Evolutionary conservation across 2,329 filamentous ascomycete genomes (phyloP), one percentile per base, ranked within the genome.

Genomic region (Pseudodiploospora longispora): DNA sequence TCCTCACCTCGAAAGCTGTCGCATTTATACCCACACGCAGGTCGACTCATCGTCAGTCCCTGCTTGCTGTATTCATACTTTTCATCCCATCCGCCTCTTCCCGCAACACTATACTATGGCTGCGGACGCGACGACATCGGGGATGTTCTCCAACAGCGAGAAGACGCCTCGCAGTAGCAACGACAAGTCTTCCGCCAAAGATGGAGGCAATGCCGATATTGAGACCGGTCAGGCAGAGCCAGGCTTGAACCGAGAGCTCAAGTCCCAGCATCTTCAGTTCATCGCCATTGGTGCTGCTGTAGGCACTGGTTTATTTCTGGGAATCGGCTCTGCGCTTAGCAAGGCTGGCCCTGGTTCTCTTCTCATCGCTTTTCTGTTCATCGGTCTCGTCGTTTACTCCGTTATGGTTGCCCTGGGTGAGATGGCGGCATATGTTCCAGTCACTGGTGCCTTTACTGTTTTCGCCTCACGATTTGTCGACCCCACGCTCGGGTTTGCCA

Each of bases 391-490:
- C 47, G 77, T 91, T 39, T 91, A 78, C 68, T 81, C 80, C 4
- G 80, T 90, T 63, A 89, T 91, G 82, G 72, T 74, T 39, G 74
- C 73, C 38, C 67, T 84, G 30, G 78, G 78, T 40, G 80, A 94
- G 65, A 84, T 93, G 74, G 82, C 85, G 7, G 82, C 85, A 8
- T 87, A 82, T 54, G 80, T 90, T 29, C 87, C 87, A 5, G 80
- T 90, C 32, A 71, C 83, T 19, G 87, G 85, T 46, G 82, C 83
- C 35, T 90, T 90, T 59, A 85, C 84, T 30, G 75, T 81, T 36
- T 91, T 89, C 55, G 84, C 85, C 27, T 75, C 80, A 34, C 82
- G 86, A 12, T 87, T 91, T 55, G 74, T 88, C 50, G 81, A 86
- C 56, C 80, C 78, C 8, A 81, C 80, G 44, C 68, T 88, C 39